These are phyloP conservation scores for Lentinus brumalis DNA, from an alignment of 768 basidiomycete species.

Conservation along the genomic window DNA sequence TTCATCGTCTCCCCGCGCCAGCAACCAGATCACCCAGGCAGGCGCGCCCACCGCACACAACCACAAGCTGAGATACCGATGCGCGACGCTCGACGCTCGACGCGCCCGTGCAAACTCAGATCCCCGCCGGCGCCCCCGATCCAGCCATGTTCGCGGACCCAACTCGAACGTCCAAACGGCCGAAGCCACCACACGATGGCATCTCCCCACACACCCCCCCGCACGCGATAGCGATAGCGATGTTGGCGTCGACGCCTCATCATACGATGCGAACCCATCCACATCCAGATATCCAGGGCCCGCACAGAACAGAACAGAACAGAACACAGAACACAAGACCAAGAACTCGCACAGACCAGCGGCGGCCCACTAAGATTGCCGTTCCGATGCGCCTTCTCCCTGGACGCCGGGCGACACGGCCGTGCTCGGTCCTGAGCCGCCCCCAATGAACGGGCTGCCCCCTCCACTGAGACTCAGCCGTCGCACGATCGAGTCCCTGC, in stretches of 20 bases:
- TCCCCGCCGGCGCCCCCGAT: conserved; percentile 21
- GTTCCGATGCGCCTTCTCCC: conserved; percentile 28
- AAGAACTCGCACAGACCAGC: too few species aligned
- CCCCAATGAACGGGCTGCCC: conserved; percentile 14
- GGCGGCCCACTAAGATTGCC: conserved; percentile 23
- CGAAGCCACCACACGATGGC: conserved; percentile 6
- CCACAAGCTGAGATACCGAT: neutral
- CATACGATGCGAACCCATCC: neutral
- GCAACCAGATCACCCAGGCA: neutral
- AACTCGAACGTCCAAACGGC: too few species aligned
- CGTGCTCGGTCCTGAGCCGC: conserved; percentile 2
- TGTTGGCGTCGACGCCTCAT: too few species aligned
- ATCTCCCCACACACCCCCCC: conserved; percentile 13
- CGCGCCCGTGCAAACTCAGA: conserved; percentile 7
- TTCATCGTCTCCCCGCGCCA: neutral
- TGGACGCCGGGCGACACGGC: conserved; percentile 2
- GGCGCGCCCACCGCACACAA: neutral
- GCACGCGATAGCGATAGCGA: neutral
- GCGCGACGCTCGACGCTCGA: neutral
- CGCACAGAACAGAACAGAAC: too few species aligned
- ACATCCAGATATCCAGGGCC: neutral
- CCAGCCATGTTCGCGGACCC: conserved; percentile 4
- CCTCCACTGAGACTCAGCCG: conserved; percentile 35
- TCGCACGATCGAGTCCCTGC: conserved; percentile 33
- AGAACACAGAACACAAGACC: too few species aligned